Percentiles rank a stretch among this genome's conserved stretches.
Evolutionary conservation across 306 rosid genomes (phyloP).

Genomic region (Malus fusca): DNA sequence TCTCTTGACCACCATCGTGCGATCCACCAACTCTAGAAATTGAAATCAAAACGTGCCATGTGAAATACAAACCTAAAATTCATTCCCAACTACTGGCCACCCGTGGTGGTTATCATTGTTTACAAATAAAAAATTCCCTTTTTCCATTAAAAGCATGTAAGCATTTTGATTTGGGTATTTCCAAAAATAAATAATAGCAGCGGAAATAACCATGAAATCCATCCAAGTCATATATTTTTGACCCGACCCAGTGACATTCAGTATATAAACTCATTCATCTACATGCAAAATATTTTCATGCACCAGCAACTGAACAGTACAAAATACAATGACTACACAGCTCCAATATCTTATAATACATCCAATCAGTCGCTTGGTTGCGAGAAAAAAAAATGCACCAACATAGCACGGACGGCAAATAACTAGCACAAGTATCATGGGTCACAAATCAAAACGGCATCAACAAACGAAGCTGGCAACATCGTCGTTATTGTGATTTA

Average conservation of each 20-base stretch:
- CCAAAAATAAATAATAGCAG: too few species aligned
- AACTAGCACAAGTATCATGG: neutral
- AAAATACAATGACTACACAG: neutral
- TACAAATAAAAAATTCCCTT: too few species aligned
- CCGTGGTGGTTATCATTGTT: too few species aligned
- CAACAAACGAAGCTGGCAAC: neutral
- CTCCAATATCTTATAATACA: neutral
- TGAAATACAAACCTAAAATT: too few species aligned
- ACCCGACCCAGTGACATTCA: neutral
- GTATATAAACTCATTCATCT: neutral
- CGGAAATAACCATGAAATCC: neutral
- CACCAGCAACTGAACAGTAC: neutral
- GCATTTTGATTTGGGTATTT: too few species aligned
- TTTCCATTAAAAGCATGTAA: too few species aligned
- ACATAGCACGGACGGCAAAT: neutral
- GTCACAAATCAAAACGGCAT: neutral
- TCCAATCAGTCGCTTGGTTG: neutral
- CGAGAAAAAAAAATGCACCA: neutral
- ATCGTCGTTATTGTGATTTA: neutral
- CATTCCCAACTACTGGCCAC: too few species aligned
- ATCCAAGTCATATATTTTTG: too few species aligned
- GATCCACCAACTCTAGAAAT: too few species aligned
- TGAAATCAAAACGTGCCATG: accelerated
- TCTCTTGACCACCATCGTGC: too few species aligned
- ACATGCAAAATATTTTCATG: neutral